Base-by-base conservation (phyloP, 2,329 filamentous ascomycete genomes). In the Verticillium tricorpus region DNA sequence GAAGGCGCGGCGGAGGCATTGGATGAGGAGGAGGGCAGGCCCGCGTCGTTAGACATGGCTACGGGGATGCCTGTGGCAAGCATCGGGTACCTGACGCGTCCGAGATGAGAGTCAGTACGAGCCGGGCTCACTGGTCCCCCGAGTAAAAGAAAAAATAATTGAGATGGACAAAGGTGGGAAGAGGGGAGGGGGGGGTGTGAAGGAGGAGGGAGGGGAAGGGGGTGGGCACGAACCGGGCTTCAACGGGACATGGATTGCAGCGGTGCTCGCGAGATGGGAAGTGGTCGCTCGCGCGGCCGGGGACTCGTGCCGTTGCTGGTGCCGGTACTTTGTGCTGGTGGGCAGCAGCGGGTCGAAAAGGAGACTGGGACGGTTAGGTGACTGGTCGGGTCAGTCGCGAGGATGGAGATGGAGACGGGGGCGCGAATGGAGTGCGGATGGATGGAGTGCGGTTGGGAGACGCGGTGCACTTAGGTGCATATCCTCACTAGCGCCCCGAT, bases 1-100 rank as follows among this genome's bases (percentile, higher is more conserved):
- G 64, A 37, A 58, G 63, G 61, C 59, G 69, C 31, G 63, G 68
- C 57, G 57, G 62, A 58, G 55, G 61, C 59, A 61, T 60, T 57
- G 60, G 61, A n/a, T n/a, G n/a, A 17, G 57, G 39, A 15, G 17
- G 40, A 3, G 32, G 39, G 58, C 15, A 25, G 15, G 5, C 50
- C 59, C 22, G 59, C 50, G 34, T 56, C 59, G 63, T 60, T 66
- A 45, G 45, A 61, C 64, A 66, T 66, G 60, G 61, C 58, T 52
- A 37, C 17, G 57, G 61, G 60, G 19, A 54, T 58, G 61, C 31
- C 54, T 59, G 65, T 61, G 22, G 61, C 63, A 25, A 66, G 63
- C 64, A 66, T 66, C 52, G 63, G 57, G 19, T 52, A 28, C 45
- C 45, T 52, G n/a, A 12, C n/a, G 45, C 5, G 19, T 9, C 45